These are phyloP conservation scores for Hypoxylon sp. DNA, from an alignment of 2,329 filamentous ascomycete genomes.

Conservation along the genomic window DNA sequence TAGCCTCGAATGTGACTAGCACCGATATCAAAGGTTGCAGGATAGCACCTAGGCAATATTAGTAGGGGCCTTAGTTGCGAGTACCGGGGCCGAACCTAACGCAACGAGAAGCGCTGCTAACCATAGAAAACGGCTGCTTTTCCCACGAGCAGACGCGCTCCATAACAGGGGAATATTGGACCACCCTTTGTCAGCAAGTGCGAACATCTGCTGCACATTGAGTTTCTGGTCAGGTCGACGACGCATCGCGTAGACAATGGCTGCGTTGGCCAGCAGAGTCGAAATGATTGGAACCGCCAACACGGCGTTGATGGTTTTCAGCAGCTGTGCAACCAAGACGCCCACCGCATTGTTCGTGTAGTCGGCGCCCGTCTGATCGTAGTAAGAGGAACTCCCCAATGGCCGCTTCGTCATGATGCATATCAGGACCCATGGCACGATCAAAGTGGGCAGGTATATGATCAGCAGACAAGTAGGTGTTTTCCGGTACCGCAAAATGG, in stretches of 20 bases:
- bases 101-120: conserved; percentile 31
- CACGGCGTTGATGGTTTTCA: conserved; percentile 35
- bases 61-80: conserved; percentile 6
- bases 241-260: conserved; percentile 44
- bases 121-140: conserved; percentile 33
- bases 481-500: conserved; percentile 24
- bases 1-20: conserved; percentile 30
- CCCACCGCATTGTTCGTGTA: conserved; percentile 11
- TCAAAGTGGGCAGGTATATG: conserved; percentile 37
- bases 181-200: conserved; percentile 46
- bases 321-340: conserved; percentile 10
- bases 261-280: conserved; percentile 39
- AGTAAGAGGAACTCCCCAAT: conserved; percentile 29
- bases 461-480: conserved; percentile 21
- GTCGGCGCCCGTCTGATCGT: conserved; percentile 17
- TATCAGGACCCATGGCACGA: conserved; percentile 36
- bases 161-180: conserved; percentile 30
- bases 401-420: conserved; percentile 34
- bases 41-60: conserved; percentile 20
- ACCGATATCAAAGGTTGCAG: conserved; percentile 35
- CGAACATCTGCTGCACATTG: conserved; percentile 44
- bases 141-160: conserved; percentile 15
- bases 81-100: conserved; percentile 18
- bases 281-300: conserved; percentile 43
- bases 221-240: conserved; percentile 34